Percentiles rank a stretch among this genome's conserved stretches.
Conservation (phyloP, 2,329 filamentous ascomycete species). For the Pleurostoma richardsiae region DNA sequence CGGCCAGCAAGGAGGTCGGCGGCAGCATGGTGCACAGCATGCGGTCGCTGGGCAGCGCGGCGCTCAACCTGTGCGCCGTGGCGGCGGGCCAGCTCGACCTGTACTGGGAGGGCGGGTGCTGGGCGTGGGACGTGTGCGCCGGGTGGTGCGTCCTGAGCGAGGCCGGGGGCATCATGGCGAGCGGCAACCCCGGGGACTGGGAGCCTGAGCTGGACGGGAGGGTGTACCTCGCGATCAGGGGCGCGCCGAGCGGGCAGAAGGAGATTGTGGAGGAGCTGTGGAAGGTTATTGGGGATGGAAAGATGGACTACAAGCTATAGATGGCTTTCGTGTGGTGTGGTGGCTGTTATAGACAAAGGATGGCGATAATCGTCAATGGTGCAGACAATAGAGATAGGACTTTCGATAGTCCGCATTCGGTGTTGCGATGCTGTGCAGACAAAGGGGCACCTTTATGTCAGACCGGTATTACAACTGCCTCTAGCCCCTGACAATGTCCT, state of each 20-base stretch:
- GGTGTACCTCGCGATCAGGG: slow-evolving; percentile 58
- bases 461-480: too few species aligned
- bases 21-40: slow-evolving; percentile 75
- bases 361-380: too few species aligned
- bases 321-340: not conserved
- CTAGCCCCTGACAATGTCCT: too few species aligned
- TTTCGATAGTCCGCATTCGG: too few species aligned
- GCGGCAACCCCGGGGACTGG: slow-evolving; percentile 72
- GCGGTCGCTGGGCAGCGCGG: slow-evolving; percentile 66
- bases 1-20: slow-evolving; percentile 52
- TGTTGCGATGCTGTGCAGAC: too few species aligned
- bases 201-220: slow-evolving; percentile 52
- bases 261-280: slow-evolving; percentile 62
- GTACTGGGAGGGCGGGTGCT: slow-evolving; percentile 82
- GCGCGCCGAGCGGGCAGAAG: slow-evolving; percentile 53
- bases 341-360: too few species aligned
- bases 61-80: slow-evolving; percentile 69
- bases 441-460: too few species aligned
- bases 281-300: slow-evolving; percentile 50
- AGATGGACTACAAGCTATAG: slow-evolving; percentile 36
- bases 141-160: slow-evolving; percentile 73
- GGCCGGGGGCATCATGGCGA: slow-evolving; percentile 67
- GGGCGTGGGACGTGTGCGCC: slow-evolving; percentile 82
- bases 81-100: slow-evolving; percentile 66
- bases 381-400: too few species aligned